Percentiles rank a stretch among this genome's conserved stretches.
phyloP scores from a whole-genome alignment of 495 filamentous ascomycete species.

The Saxophila tyrrhenica region DNA sequence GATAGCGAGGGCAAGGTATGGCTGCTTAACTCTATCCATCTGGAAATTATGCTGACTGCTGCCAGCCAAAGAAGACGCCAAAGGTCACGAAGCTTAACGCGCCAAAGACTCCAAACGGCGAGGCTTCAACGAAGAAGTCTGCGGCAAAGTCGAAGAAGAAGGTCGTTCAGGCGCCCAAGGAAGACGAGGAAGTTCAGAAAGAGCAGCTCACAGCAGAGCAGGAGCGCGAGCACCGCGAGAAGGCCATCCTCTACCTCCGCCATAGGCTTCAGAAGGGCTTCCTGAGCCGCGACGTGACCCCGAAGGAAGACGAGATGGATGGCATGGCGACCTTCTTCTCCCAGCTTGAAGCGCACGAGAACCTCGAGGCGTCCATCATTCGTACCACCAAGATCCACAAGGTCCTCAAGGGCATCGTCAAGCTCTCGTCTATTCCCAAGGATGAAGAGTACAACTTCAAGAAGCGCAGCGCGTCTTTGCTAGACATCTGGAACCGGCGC shows the following conservation, averaged over 20 bases:
- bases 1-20: constrained; percentile 60
- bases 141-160: constrained; percentile 42
- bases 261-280: constrained; percentile 89
- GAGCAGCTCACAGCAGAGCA: constrained; percentile 49
- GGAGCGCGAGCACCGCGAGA: constrained; percentile 48
- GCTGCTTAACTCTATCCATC: not conserved
- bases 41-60: not conserved
- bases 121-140: constrained; percentile 34
- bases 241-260: constrained; percentile 67
- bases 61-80: constrained; percentile 45
- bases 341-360: constrained; percentile 65
- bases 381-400: constrained; percentile 85
- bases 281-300: constrained; percentile 64
- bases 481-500: constrained; percentile 73
- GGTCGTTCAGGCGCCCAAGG: constrained; percentile 31
- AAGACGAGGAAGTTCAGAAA: constrained; percentile 40
- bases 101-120: constrained; percentile 39
- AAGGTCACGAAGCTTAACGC: constrained; percentile 58
- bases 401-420: constrained; percentile 81
- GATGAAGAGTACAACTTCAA: constrained; percentile 82
- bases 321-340: constrained; percentile 65
- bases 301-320: constrained; percentile 78
- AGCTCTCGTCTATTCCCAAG: constrained; percentile 65
- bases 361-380: constrained; percentile 79
- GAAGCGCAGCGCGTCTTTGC: constrained; percentile 55